Conservation (phyloP, 2,329 filamentous ascomycete genomes). For the Huntiella moniliformis region DNA sequence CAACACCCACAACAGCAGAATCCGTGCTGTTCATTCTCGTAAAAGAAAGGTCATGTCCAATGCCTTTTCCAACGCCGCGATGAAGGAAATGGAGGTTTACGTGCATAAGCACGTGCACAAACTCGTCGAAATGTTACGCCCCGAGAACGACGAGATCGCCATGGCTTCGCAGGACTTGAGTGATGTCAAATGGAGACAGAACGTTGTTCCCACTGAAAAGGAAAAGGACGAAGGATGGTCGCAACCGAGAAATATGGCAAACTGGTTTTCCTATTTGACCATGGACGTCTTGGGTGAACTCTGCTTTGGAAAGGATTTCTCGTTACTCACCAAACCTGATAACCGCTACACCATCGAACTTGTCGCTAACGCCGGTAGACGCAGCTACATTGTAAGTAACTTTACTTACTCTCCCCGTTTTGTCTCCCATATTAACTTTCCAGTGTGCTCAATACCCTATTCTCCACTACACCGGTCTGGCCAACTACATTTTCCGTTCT, state of each 20-base stretch:
- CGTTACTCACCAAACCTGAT: conserved; percentile 32
- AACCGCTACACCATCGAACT: conserved; percentile 49
- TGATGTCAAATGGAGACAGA: neutral
- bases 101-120: conserved; percentile 47
- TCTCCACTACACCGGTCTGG: conserved; percentile 45
- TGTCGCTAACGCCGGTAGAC: conserved; percentile 47
- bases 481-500: conserved; percentile 47
- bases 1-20: conserved; percentile 55
- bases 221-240: conserved; percentile 33
- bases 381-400: conserved; percentile 44
- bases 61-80: conserved; percentile 47
- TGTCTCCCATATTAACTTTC: neutral
- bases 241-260: conserved; percentile 38
- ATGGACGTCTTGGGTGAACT: conserved; percentile 45
- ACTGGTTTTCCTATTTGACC: conserved; percentile 43
- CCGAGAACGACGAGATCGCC: conserved; percentile 17
- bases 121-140: conserved; percentile 41
- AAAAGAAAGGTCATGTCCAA: conserved; percentile 55
- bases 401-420: neutral
- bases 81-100: conserved; percentile 50
- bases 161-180: neutral
- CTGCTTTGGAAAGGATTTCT: conserved; percentile 42
- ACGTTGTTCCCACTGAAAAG: conserved; percentile 17
- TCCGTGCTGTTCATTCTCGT: conserved; percentile 48
- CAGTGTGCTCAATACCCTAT: conserved; percentile 56